A percentile compares a stretch with the other conserved stretches of the same genome.
Conservation (phyloP, 1,139 yeast species). For the Nakaseomyces sp. region DNA sequence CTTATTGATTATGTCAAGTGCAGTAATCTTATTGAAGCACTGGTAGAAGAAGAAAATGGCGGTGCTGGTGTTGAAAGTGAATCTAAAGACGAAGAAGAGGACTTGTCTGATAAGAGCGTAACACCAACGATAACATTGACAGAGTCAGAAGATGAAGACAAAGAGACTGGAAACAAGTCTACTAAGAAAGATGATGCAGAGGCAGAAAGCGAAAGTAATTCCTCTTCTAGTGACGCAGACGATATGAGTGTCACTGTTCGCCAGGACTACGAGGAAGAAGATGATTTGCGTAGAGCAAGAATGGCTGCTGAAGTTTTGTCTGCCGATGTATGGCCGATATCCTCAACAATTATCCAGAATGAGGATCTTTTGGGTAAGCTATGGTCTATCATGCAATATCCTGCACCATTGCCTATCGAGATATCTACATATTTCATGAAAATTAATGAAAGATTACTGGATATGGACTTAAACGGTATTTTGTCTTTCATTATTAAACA, state of each 20-base stretch:
- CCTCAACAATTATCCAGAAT: slow-evolving; percentile 83
- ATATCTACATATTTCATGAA: slow-evolving; percentile 87
- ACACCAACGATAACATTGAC: slow-evolving; percentile 3
- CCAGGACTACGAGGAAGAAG: slow-evolving; percentile 43
- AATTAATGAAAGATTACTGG: slow-evolving; percentile 85
- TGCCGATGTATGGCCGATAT: slow-evolving; percentile 90
- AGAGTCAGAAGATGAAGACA: slow-evolving; percentile 10
- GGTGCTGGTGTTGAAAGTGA: slow-evolving; percentile 23
- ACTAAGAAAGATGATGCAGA: slow-evolving; percentile 23
- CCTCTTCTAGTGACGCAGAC: slow-evolving; percentile 28
- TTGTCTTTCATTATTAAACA: slow-evolving; percentile 48
- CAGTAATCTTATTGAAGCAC: slow-evolving; percentile 23
- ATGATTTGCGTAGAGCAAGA: slow-evolving; percentile 62
- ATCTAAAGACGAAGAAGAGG: slow-evolving; percentile 32
- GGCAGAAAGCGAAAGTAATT: slow-evolving; percentile 22
- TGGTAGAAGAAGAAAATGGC: slow-evolving; percentile 16
- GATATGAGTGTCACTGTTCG: slow-evolving; percentile 27
- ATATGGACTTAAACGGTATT: slow-evolving; percentile 85
- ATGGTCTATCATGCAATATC: slow-evolving; percentile 70
- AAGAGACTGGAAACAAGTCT: slow-evolving; percentile 9
- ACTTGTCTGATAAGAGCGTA: slow-evolving; percentile 17
- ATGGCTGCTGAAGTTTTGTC: slow-evolving; percentile 85
- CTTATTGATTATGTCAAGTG: slow-evolving; percentile 58
- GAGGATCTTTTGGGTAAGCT: slow-evolving; percentile 54
- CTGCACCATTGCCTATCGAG: slow-evolving; percentile 58